Base-by-base conservation (phyloP, 495 filamentous ascomycete genomes). In the Aspergillus asperescens region DNA sequence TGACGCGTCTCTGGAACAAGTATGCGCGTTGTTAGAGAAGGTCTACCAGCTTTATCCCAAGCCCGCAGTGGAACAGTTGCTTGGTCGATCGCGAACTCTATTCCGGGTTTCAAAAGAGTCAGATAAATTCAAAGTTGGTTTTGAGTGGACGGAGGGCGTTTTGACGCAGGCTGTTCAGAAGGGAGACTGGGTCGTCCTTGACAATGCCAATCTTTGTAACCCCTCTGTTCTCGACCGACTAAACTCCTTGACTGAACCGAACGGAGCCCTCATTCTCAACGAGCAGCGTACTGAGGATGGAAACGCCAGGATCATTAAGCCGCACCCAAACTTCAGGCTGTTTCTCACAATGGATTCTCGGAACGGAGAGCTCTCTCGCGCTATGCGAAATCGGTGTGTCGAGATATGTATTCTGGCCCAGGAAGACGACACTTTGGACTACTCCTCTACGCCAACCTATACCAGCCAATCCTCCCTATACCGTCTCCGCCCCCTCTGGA, bases 201-300 rank as follows among this genome's bases (percentile, higher is more conserved):
- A 97, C 64, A 96, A 97, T 71, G 92, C 94, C 44, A 99, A 99
- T 60, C 76, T 97, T 13, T 99, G 94, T 65, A 95, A 84, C 58
- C 82, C 92, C 5, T 96, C 93, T 4, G 92, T 97, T 9, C 81
- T 99, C 2, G 94, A 99, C 64, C 79, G 94, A 60, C 67, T 99
- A 57, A 99, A 99, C 62, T 96, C 94, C 0, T 70, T 99, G 29
- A 84, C 96, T 1, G 94, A 99, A 66, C 88, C 88, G 1, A 86
- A 90, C 61, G 94, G 94, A 7, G 78, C 79, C 46, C 75, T 99
- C 16, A 88, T 85, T 59, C 84, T 99, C 56, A 96, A 95, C 58
- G 94, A 97, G 60, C 90, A 97, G 65, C 85, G 84, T 49, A 85
- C 80, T 27, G 79, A 83, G 16, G 83, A 92, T 65, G 94, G 93